These are phyloP conservation scores for Escovopsis weberi DNA, from an alignment of 2,329 filamentous ascomycete species.

Conservation along the genomic window DNA sequence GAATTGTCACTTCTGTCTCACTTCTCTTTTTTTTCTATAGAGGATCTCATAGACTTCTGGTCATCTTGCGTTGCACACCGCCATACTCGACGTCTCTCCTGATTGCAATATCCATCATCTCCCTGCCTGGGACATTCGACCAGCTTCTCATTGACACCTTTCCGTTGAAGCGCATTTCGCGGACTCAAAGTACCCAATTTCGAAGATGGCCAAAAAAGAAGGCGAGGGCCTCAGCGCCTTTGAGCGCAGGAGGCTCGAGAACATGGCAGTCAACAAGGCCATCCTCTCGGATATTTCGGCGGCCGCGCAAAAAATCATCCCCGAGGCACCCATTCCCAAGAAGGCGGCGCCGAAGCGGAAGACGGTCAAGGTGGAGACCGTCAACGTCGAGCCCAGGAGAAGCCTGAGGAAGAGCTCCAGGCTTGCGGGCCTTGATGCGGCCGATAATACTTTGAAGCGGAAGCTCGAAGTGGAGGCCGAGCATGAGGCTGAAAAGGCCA, in stretches of 20 bases:
- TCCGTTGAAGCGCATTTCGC: too few relatives aligned
- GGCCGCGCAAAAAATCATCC: slow-evolving; percentile 54
- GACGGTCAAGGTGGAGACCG: slow-evolving; percentile 24
- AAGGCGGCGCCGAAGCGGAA: slow-evolving; percentile 33
- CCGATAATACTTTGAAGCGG: slow-evolving; percentile 31
- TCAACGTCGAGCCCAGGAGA: slow-evolving; percentile 31
- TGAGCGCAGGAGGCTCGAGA: slow-evolving; percentile 70
- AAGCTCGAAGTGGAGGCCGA: slow-evolving; percentile 37
- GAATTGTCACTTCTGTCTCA: background rate
- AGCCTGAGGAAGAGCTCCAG: slow-evolving; percentile 44
- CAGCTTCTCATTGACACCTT: too few relatives aligned
- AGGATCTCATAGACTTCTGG: too few relatives aligned
- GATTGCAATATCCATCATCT: background rate
- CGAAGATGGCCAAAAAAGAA: slow-evolving; percentile 30
- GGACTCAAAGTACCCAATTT: background rate
- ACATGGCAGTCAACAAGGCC: slow-evolving; percentile 75
- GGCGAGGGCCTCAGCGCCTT: slow-evolving; percentile 57
- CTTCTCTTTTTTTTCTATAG: background rate
- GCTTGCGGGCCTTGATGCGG: slow-evolving; percentile 38
- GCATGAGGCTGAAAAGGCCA: slow-evolving; percentile 23
- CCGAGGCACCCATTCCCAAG: slow-evolving; percentile 21
- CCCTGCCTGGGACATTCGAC: too few relatives aligned
- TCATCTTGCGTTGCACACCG: too few relatives aligned
- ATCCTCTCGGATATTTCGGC: slow-evolving; percentile 63
- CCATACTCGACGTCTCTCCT: background rate